These are phyloP conservation scores for Remersonia thermophila DNA, from an alignment of 2,329 filamentous ascomycete species.

Conservation along the genomic window DNA sequence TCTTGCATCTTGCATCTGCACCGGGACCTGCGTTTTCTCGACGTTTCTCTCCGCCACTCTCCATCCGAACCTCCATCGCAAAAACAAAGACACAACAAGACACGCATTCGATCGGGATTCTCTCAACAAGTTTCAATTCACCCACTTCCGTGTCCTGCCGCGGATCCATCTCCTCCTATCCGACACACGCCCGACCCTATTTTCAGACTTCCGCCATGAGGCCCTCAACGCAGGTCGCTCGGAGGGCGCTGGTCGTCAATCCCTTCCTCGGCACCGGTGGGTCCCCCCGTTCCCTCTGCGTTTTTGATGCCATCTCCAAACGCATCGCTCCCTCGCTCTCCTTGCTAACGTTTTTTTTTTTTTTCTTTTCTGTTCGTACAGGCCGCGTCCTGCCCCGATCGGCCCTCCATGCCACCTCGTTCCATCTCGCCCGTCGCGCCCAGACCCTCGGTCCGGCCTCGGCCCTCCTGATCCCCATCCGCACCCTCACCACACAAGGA, in stretches of 20 bases:
- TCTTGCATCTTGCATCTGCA: background rate
- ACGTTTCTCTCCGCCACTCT: background rate
- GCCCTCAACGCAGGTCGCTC: slow-evolving; percentile 43
- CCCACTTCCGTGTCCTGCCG: no score
- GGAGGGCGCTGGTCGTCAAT: slow-evolving; percentile 41
- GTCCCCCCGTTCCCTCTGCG: slow-evolving; percentile 8
- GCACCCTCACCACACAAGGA: slow-evolving; percentile 43
- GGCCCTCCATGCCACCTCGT: slow-evolving; percentile 33
- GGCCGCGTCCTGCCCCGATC: slow-evolving; percentile 35
- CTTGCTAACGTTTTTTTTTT: slow-evolving; percentile 20
- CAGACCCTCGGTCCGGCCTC: slow-evolving; percentile 37
- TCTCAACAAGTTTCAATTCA: no score
- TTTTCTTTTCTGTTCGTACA: no score
- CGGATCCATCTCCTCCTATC: background rate
- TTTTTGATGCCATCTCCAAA: slow-evolving; percentile 1
- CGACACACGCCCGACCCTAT: no score
- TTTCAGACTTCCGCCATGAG: slow-evolving; percentile 31
- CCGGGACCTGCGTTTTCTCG: no score
- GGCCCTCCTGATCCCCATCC: slow-evolving; percentile 44
- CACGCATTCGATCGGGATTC: no score
- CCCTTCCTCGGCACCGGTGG: slow-evolving; percentile 38
- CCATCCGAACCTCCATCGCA: no score
- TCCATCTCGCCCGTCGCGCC: slow-evolving; percentile 34
- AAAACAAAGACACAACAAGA: no score
- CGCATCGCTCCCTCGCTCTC: no score